Evolutionary conservation across 2,329 filamentous ascomycete species (phyloP), one percentile per base, ranked within the genome.

Genomic region (Lecanicillium sp.): DNA sequence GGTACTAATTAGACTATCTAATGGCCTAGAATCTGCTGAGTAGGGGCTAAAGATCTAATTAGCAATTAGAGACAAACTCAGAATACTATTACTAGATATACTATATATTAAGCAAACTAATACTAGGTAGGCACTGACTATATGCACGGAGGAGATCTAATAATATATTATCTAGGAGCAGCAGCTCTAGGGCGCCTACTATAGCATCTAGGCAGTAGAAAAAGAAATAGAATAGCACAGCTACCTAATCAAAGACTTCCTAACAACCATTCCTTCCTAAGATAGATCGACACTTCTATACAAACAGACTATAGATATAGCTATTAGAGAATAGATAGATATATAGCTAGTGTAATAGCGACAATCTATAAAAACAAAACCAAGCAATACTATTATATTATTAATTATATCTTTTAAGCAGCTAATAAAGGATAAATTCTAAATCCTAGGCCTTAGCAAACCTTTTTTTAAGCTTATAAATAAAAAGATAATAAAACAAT

Each of bases 161-260:
- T 17, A 34, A 14, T 18, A 33, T 7, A 34, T 39, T 10, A 10
- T 39, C 4, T 17, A 33, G 17, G 8, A 39, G 10, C 37, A 40
- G 25, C 38, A 34, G 14, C 17, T 15, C 3, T 40, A 19, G 32
- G 25, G 38, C 4, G 27, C 38, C 17, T 4, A 22, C 4, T 12
- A 30, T n/a, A 19, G 27, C 15, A 32, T 28, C 2, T 9, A 27
- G 22, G 17, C 31, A 17, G 32, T 28, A 5, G 38, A 40, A 18
- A 35, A 28, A 9, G 32, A 40, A 12, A 40, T 36, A 11, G 14
- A 40, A 35, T 40, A 28, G 38, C 29, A 36, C 4, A 40, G 27
- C 4, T 40, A 36, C 4, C 28, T 35, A 6, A 18, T 40, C 4
- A 36, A 32, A 17, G 28, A 40, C 6, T 36, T 40, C 32, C 38